phyloP scores from a whole-genome alignment of 2,329 filamentous ascomycete species.

The Nothopassalora personata region DNA sequence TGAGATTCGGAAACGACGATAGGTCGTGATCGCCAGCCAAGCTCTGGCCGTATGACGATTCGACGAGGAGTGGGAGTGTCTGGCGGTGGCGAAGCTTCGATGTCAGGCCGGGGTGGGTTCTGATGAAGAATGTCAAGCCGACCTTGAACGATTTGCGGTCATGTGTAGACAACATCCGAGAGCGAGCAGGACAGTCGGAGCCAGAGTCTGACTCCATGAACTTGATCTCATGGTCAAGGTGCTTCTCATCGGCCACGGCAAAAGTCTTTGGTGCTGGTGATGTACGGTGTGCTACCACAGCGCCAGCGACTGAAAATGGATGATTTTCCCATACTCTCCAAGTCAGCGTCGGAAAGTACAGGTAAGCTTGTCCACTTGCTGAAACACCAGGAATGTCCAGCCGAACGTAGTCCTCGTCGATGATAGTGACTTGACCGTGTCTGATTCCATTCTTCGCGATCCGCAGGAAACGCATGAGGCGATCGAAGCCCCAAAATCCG shows the following conservation, averaged over 20 bases:
- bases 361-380: conserved; percentile 41
- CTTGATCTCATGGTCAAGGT: background rate
- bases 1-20: conserved; percentile 23
- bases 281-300: background rate
- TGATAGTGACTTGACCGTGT: conserved; percentile 35
- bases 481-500: conserved; percentile 46
- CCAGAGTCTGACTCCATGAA: background rate
- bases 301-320: conserved; percentile 44
- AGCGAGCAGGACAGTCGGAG: background rate
- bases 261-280: background rate
- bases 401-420: conserved; percentile 33
- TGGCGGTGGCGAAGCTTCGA: conserved; percentile 21
- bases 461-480: conserved; percentile 38
- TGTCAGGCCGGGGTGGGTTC: conserved; percentile 36
- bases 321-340: conserved; percentile 49
- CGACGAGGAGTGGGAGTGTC: conserved; percentile 29
- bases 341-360: conserved; percentile 47
- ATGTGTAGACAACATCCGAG: background rate
- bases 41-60: conserved; percentile 35
- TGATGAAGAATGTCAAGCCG: conserved; percentile 36
- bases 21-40: conserved; percentile 5
- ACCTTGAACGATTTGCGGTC: background rate
- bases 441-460: conserved; percentile 37
- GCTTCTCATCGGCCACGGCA: background rate
- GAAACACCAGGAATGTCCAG: conserved; percentile 40